Base-by-base conservation (phyloP, 768 basidiomycete genomes). In the Ramaria sp. region DNA sequence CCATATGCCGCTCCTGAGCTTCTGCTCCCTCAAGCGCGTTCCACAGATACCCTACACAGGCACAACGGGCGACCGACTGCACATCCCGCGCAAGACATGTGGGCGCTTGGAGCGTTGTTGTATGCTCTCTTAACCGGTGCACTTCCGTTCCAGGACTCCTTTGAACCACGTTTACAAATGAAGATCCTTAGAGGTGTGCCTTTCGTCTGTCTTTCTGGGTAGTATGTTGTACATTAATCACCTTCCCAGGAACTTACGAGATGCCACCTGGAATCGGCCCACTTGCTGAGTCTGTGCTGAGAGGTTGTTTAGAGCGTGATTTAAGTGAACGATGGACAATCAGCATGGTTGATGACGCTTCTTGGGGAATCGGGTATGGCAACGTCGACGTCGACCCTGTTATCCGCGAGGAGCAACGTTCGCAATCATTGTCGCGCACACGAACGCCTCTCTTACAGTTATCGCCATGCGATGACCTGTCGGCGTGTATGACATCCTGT, bases 1-100 rank as follows among this genome's bases (percentile, higher is more conserved):
- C 92, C 91, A 0, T 97, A 97, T 62, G 87, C 90, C 1, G 77
- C 93, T 0, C 93, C 93, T 5, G 93, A 97, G 64, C 76, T 96
- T 3, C 75, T 96, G 2, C 73, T 81, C 3, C 81, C 87, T 0
- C 79, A 77, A 50, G 66, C 69, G 1, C 63, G 66, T 15, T 69
- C 67, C 2, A 63, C 70, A 28, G 66, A 66, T 1, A 62, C 70
- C 0, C 61, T 71, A 5, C 66, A 65, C 42, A 60, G 50, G 42
- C 24, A 28, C 37, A 30, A 24, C 16, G n/a, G 36, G 9, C 57
- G 18, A 15, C 51, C 50, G 7, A 75, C 24, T 13, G 53, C 78
- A 0, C 70, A 79, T 60, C 85, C 92, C 1, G 81, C 88, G 0
- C 89, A 93, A 63, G 96, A 99, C 59, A 83, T 98, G 27, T 99